Evolutionary conservation across 2,329 filamentous ascomycete genomes (phyloP).

Genomic region (Epicoccum sorghinum): DNA sequence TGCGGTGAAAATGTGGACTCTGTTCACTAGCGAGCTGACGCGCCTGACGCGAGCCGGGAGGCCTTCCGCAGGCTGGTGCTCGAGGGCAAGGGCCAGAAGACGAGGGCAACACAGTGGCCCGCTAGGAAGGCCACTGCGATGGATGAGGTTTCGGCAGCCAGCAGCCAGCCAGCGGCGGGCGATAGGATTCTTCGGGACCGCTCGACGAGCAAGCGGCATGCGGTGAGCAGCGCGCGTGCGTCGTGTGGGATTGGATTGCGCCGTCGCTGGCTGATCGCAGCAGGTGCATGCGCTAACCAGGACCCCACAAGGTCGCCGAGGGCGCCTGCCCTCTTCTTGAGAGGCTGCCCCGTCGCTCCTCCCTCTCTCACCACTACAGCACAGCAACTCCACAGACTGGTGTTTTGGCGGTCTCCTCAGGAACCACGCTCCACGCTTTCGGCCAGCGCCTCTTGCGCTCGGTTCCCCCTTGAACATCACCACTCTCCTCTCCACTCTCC

Average conservation of each 20-base stretch:
- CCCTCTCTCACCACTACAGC: slow-evolving; percentile 35
- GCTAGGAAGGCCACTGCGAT: slow-evolving; percentile 4
- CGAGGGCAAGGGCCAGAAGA: neutral
- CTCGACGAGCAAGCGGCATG: slow-evolving; percentile 5
- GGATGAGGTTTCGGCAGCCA: slow-evolving; percentile 1
- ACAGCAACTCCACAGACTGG: slow-evolving; percentile 32
- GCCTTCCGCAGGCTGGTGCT: slow-evolving; percentile 14
- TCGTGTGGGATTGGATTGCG: slow-evolving; percentile 10
- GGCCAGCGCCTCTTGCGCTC: slow-evolving; percentile 51
- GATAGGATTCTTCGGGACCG: slow-evolving; percentile 1
- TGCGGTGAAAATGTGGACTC: slow-evolving; percentile 7
- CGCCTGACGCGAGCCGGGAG: slow-evolving; percentile 12
- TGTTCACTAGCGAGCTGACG: slow-evolving; percentile 10
- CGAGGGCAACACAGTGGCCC: slow-evolving; percentile 5
- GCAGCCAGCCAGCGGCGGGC: slow-evolving; percentile 11
- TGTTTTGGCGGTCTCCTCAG: slow-evolving; percentile 47
- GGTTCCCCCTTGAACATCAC: slow-evolving; percentile 37
- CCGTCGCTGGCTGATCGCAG: slow-evolving; percentile 15
- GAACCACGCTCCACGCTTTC: slow-evolving; percentile 46
- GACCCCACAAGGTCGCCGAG: slow-evolving; percentile 5
- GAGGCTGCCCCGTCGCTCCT: slow-evolving; percentile 32
- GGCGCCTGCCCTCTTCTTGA: slow-evolving; percentile 31
- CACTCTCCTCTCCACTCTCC: slow-evolving; percentile 33
- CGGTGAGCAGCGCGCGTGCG: slow-evolving; percentile 15
- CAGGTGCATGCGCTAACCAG: slow-evolving; percentile 2